Conservation (phyloP, 2,329 filamentous ascomycete genomes). For the Sclerotinia trifoliorum region DNA sequence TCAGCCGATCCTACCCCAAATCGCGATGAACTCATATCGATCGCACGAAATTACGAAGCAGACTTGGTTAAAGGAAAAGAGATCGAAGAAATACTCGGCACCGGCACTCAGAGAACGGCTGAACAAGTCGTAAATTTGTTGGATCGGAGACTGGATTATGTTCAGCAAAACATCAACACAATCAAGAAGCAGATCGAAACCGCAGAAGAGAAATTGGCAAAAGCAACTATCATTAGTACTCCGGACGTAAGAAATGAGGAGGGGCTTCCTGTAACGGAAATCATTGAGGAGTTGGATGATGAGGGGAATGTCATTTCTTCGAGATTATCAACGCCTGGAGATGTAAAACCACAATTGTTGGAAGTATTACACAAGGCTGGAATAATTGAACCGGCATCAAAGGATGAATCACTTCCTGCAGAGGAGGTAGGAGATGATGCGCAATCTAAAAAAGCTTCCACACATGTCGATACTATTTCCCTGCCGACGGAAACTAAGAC, state of each 20-base stretch:
- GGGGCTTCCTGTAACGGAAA: conserved; percentile 80
- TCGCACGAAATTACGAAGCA: conserved; percentile 53
- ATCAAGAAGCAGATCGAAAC: conserved; percentile 66
- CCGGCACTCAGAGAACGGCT: conserved; percentile 50
- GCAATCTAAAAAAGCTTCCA: neutral
- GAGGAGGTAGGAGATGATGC: conserved; percentile 24
- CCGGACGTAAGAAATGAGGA: conserved; percentile 64
- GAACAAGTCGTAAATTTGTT: conserved; percentile 67
- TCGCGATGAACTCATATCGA: conserved; percentile 51
- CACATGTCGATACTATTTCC: conserved; percentile 19
- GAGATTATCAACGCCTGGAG: conserved; percentile 64
- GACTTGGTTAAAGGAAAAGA: conserved; percentile 62
- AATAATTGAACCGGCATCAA: conserved; percentile 41
- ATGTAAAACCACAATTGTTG: conserved; percentile 64
- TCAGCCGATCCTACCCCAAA: conserved; percentile 45
- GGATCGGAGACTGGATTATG: conserved; percentile 81
- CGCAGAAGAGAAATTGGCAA: conserved; percentile 68
- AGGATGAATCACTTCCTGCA: conserved; percentile 13
- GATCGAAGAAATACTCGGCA: conserved; percentile 48
- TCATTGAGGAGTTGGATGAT: conserved; percentile 88
- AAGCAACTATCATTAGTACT: conserved; percentile 58
- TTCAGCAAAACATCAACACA: conserved; percentile 73
- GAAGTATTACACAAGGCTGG: conserved; percentile 78
- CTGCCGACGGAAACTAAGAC: neutral
- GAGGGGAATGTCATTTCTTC: conserved; percentile 78